Conservation (phyloP, 805 yeast species). For the Kodamaea kaohsiungensis region DNA sequence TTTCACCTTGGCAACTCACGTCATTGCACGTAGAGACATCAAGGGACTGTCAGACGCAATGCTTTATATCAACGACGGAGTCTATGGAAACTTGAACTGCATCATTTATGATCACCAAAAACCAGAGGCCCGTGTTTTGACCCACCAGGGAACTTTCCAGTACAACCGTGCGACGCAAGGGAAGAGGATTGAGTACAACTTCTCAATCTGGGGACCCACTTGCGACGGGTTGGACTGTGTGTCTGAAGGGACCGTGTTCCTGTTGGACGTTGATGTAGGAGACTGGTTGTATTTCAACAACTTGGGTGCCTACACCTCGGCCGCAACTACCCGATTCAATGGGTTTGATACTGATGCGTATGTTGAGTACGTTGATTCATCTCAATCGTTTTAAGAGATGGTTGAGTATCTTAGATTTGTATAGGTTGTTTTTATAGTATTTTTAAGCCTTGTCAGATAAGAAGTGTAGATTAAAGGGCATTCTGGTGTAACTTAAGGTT, state of each 20-base stretch:
- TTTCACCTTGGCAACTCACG: slow-evolving; percentile 79
- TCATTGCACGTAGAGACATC: slow-evolving; percentile 75
- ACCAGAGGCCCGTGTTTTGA: slow-evolving; percentile 68
- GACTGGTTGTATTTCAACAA: slow-evolving; percentile 89
- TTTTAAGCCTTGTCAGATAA: not conserved
- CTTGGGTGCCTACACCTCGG: slow-evolving; percentile 89
- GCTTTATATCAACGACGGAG: slow-evolving; percentile 85
- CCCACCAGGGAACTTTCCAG: slow-evolving; percentile 50
- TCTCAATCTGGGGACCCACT: slow-evolving; percentile 97
- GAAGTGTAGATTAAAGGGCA: not conserved
- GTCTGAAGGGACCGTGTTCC: slow-evolving; percentile 50
- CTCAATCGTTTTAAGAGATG: not conserved
- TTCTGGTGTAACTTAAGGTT: too few species aligned
- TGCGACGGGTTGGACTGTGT: slow-evolving; percentile 96
- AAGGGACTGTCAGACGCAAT: slow-evolving; percentile 10
- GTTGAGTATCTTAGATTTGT: not conserved
- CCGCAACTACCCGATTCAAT: slow-evolving; percentile 90
- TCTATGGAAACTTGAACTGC: slow-evolving; percentile 94
- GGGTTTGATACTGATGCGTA: slow-evolving; percentile 71
- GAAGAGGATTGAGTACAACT: slow-evolving; percentile 24
- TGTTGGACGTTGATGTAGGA: slow-evolving; percentile 69
- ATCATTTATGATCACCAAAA: slow-evolving; percentile 88
- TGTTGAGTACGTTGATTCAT: slow-evolving; percentile 55
- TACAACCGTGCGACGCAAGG: slow-evolving; percentile 22
- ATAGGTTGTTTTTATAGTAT: not conserved